Conservation (phyloP, 129 eudicot species). For the Saposhnikovia divaricata region DNA sequence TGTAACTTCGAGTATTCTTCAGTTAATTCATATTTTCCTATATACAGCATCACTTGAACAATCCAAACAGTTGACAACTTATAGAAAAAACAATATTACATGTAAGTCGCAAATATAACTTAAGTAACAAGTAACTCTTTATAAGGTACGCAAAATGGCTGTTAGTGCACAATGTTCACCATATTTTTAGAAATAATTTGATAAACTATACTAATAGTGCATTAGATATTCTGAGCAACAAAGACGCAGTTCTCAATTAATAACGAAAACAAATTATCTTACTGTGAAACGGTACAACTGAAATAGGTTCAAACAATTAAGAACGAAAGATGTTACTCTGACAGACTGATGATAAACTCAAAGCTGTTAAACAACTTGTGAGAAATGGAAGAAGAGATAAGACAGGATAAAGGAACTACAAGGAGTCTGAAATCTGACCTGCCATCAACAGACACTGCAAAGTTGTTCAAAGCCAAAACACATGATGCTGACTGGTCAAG, state of each 20-base stretch:
- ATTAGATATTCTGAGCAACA: neutral
- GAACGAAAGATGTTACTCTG: neutral
- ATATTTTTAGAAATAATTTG: neutral
- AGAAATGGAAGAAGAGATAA: neutral
- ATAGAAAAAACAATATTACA: neutral
- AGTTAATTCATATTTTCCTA: neutral
- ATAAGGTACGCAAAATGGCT: neutral
- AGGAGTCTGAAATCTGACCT: constrained; percentile 37
- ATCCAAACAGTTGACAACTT: neutral
- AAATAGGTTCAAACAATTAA: neutral
- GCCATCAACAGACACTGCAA: constrained; percentile 63
- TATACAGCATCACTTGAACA: neutral
- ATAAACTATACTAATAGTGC: neutral
- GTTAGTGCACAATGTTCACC: neutral
- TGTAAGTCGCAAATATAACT: neutral
- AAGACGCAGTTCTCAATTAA: neutral
- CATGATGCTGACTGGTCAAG: constrained; percentile 78
- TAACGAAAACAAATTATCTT: neutral
- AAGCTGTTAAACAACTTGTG: neutral
- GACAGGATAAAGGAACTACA: neutral
- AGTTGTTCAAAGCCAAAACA: constrained; percentile 76
- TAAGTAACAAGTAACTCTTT: neutral
- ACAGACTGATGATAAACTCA: neutral
- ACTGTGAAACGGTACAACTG: neutral
- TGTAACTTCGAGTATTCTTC: neutral